Evolutionary conservation across 331 rosid species (phyloP).

Genomic region (Erythrophleum ivorense): DNA sequence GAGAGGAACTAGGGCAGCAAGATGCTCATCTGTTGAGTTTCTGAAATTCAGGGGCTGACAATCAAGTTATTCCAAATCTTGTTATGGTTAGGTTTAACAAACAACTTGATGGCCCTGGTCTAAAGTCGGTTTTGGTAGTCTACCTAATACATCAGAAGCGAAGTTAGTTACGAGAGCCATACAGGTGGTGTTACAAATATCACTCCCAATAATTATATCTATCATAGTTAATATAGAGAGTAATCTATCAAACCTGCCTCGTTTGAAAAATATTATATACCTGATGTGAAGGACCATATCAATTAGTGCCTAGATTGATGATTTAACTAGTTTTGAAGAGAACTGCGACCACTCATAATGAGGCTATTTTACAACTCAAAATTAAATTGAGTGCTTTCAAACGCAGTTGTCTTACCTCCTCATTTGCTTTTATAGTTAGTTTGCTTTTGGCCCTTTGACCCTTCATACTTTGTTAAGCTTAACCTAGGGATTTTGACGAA

Average conservation of each 20-base stretch:
- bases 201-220: neutral
- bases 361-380: conserved; percentile 9
- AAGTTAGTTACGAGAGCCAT: conserved; percentile 10
- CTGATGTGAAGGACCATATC: conserved; percentile 15
- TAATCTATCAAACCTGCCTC: conserved; percentile 58
- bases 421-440: neutral
- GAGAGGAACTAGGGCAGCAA: too few relatives aligned
- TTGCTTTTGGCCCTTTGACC: conserved; percentile 10
- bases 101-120: conserved; percentile 31
- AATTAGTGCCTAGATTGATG: conserved; percentile 55
- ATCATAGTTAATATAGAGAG: conserved; percentile 5
- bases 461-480: conserved; percentile 8
- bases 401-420: neutral
- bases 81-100: conserved; percentile 39
- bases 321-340: conserved; percentile 28
- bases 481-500: neutral
- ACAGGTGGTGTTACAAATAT: conserved; percentile 7
- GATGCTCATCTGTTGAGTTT: neutral
- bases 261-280: conserved; percentile 18
- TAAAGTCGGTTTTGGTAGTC: conserved; percentile 51
- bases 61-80: conserved; percentile 15
- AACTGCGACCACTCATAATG: neutral
- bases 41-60: conserved; percentile 27
- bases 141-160: conserved; percentile 54
- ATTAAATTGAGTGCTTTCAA: neutral